Base-by-base conservation (phyloP, 192 early-diverging fungal species). In the Coemansia sp. region DNA sequence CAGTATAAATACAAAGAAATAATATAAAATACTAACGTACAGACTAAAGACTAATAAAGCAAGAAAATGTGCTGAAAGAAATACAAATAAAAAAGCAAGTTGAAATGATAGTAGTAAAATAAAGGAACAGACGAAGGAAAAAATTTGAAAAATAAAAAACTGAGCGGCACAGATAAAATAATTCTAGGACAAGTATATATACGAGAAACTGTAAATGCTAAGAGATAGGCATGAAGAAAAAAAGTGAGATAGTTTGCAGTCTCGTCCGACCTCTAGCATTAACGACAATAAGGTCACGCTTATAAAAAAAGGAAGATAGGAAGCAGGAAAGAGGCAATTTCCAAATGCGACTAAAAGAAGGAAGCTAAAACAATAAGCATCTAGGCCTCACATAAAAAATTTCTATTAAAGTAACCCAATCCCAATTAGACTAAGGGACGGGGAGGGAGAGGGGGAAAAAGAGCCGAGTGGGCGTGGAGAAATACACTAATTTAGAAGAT, bases 381-480 rank as follows among this genome's bases (percentile, higher is more conserved):
- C 45, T 48, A 48, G 45, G 45, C 45, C 17, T 15, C 12, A 48
- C 12, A 12, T 15, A 12, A 15, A 48, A 48, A 4, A 48, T 48
- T 48, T 8, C 45, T 3, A 12, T 3, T 3, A 12, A 48, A 12
- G 17, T 28, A 28, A 28, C 22, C 22, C 22, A 28, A 28, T 28
- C 22, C 22, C 22, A 28, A 28, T 52, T 52, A 14, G 15, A 52
- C 20, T 52, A 57, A 12, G 9, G 15, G 12, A 28, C 2, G 17
- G 33, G 33, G 32, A 20, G 8, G 3, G 33, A 8, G 33, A 28
- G 33, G 18, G 15, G 34, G 32, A 35, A 57, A 34, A 57, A 34
- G 22, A 34, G 55, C 34, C 12, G 55, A 34, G 34, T 57, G 55
- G 55, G 55, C 55, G 55, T 57, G 55, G 55, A 57, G 55, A 57